These are phyloP conservation scores for Lagenidium giganteum DNA, from an alignment of 352 stramenopile species.

Conservation along the genomic window DNA sequence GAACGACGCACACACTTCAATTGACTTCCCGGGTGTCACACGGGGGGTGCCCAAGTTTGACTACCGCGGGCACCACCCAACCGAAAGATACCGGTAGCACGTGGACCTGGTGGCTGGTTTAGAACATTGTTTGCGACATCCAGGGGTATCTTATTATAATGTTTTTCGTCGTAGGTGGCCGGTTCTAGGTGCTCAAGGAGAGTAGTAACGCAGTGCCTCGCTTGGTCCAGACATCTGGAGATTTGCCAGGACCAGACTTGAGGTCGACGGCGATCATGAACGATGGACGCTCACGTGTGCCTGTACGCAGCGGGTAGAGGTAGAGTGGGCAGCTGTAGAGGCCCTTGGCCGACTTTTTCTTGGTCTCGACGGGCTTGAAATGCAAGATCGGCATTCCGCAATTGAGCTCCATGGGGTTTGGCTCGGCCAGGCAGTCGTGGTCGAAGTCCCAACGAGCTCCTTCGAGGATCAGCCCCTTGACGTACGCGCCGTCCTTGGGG, in stretches of 20 bases:
- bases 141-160: no score
- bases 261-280: constrained; percentile 95
- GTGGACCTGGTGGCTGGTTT: no score
- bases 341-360: constrained; percentile 91
- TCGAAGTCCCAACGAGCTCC: constrained; percentile 91
- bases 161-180: no score
- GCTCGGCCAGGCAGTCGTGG: constrained; percentile 85
- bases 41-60: no score
- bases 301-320: constrained; percentile 95
- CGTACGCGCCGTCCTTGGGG: constrained; percentile 89
- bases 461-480: constrained; percentile 91
- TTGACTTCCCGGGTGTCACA: no score
- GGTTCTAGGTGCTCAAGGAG: constrained; percentile 75
- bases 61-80: no score
- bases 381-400: constrained; percentile 91
- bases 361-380: constrained; percentile 94
- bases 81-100: no score
- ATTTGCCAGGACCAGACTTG: constrained; percentile 80
- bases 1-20: no score
- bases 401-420: constrained; percentile 90
- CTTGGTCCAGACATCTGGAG: constrained; percentile 91
- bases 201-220: constrained; percentile 91
- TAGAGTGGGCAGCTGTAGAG: constrained; percentile 95
- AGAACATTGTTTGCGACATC: no score
- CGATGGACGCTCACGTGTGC: constrained; percentile 91